Percentiles rank a stretch among this genome's conserved stretches.
phyloP scores from a whole-genome alignment of 108 stramenopile species.

The Skeletonema potamos region DNA sequence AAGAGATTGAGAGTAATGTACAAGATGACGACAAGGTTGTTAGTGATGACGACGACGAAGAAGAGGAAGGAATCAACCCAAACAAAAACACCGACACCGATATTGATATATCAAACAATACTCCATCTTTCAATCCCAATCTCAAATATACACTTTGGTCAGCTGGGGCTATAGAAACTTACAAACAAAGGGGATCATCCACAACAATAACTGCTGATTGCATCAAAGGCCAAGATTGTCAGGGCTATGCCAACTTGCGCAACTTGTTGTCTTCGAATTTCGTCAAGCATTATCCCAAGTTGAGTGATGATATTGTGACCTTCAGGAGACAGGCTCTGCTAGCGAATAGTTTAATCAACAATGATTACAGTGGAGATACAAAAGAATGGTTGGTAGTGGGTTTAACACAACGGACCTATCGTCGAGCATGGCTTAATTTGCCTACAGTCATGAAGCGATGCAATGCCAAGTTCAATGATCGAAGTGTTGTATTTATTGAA shows the following conservation, averaged over 20 bases:
- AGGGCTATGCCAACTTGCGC: conserved; percentile 26
- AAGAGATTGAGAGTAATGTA: not conserved
- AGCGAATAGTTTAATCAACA: conserved; percentile 5
- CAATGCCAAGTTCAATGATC: conserved; percentile 17
- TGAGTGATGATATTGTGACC: conserved; percentile 12
- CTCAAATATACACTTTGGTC: conserved; percentile 44
- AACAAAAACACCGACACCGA: not conserved
- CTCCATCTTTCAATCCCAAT: conserved; percentile 1
- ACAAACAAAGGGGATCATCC: not conserved
- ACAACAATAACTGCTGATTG: not conserved
- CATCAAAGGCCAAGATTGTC: conserved; percentile 2
- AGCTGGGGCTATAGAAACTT: not conserved
- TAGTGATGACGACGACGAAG: not conserved
- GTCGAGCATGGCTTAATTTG: conserved; percentile 27
- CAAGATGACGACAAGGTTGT: too few relatives aligned
- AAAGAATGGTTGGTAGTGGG: conserved; percentile 31
- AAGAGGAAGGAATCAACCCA: not conserved
- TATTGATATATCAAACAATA: not conserved
- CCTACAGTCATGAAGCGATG: conserved; percentile 28
- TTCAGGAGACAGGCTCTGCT: conserved; percentile 9
- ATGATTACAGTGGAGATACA: conserved; percentile 18
- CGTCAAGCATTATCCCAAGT: conserved; percentile 25
- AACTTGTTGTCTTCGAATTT: conserved; percentile 24
- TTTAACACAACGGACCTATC: conserved; percentile 21
- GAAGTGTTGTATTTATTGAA: conserved; percentile 43